A percentile compares a stretch with the other conserved stretches of the same genome.
phyloP scores from a whole-genome alignment of 73 alveolate species.

The Durusdinium trenchii region DNA sequence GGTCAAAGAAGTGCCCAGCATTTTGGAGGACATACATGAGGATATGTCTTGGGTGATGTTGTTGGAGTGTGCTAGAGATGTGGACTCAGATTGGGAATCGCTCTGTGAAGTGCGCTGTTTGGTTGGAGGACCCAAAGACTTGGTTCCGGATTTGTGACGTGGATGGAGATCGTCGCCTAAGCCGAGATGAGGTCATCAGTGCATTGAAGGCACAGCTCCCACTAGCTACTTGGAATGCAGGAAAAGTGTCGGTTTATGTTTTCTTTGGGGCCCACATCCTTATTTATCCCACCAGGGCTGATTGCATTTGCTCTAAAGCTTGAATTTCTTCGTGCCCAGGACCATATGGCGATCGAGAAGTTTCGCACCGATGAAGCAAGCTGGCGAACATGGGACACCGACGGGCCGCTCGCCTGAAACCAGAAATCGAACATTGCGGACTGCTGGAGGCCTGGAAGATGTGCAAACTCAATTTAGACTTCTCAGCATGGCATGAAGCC shows the following conservation, averaged over 20 bases:
- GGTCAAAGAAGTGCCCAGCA: constrained; percentile 84
- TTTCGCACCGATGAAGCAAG: constrained; percentile 71
- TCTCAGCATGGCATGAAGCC: not conserved
- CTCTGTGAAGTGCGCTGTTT: not conserved
- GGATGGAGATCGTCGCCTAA: constrained; percentile 89
- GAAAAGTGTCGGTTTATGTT: not conserved
- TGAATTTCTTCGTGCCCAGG: not conserved
- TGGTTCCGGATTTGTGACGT: constrained; percentile 86
- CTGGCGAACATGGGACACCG: constrained; percentile 79
- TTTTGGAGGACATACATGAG: constrained; percentile 21
- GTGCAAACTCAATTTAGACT: not conserved
- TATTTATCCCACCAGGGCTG: not conserved
- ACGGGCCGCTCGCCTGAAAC: constrained; percentile 1
- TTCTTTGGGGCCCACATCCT: not conserved
- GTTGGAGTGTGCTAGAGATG: not conserved
- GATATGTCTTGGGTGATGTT: not conserved
- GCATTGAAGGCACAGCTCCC: constrained; percentile 89
- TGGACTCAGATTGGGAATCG: not conserved
- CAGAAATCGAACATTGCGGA: not conserved
- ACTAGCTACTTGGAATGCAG: not conserved
- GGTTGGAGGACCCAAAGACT: constrained; percentile 73
- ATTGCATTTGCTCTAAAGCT: too few relatives aligned
- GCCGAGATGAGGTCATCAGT: constrained; percentile 68
- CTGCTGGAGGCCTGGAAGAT: not conserved
- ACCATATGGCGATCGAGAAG: constrained; percentile 64